Conservation (phyloP, 1,139 yeast genomes). For the Eremothecium gossypii region DNA sequence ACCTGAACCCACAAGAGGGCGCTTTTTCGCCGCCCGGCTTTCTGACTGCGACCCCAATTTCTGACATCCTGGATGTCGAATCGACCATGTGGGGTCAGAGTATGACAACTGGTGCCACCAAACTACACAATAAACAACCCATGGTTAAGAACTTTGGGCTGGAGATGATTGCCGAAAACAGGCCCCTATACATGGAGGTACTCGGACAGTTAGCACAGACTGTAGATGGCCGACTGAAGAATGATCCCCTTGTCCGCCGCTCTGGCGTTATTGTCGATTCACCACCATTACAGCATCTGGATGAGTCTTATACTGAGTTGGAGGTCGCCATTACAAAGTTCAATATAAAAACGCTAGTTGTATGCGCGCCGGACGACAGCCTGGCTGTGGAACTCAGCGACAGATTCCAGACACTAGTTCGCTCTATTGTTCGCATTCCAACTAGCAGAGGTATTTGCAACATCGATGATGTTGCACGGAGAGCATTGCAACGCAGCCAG, state of each 20-base stretch:
- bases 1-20: slow-evolving; percentile 74
- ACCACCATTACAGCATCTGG: slow-evolving; percentile 49
- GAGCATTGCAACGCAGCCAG: slow-evolving; percentile 65
- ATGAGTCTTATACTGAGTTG: slow-evolving; percentile 32
- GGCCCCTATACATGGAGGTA: slow-evolving; percentile 49
- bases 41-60: slow-evolving; percentile 72
- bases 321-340: slow-evolving; percentile 19
- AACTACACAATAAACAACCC: slow-evolving; percentile 81
- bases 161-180: slow-evolving; percentile 49
- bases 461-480: slow-evolving; percentile 55
- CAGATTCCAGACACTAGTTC: slow-evolving; percentile 13
- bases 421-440: slow-evolving; percentile 21
- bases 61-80: slow-evolving; percentile 74
- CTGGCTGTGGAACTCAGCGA: slow-evolving; percentile 36
- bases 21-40: slow-evolving; percentile 80
- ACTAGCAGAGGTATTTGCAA: slow-evolving; percentile 42
- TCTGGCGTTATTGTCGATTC: slow-evolving; percentile 78
- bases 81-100: slow-evolving; percentile 73
- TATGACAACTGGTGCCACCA: slow-evolving; percentile 78
- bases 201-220: slow-evolving; percentile 51
- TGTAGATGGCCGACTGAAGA: slow-evolving; percentile 47
- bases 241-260: slow-evolving; percentile 43
- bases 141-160: slow-evolving; percentile 73
- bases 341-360: slow-evolving; percentile 46
- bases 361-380: slow-evolving; percentile 46